phyloP scores from a whole-genome alignment of 2,329 filamentous ascomycete species.

The Epichloe hybrida region DNA sequence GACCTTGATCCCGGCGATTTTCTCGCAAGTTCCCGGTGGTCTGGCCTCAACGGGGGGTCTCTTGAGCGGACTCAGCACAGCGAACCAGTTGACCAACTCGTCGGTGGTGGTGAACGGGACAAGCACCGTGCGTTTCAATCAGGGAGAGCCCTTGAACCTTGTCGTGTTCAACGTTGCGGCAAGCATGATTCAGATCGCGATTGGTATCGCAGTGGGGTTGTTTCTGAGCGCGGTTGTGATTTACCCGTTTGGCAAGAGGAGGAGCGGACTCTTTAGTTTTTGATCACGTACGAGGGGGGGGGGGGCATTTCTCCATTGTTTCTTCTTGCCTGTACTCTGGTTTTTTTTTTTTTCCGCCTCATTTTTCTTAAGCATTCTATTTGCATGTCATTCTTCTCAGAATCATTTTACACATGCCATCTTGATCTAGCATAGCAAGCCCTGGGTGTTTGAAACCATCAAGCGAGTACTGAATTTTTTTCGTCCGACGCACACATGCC shows the following conservation, averaged over 20 bases:
- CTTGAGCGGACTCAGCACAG: slow-evolving; percentile 29
- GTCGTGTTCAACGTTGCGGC: slow-evolving; percentile 32
- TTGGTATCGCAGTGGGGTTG: slow-evolving; percentile 36
- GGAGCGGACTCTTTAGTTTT: slow-evolving; percentile 36
- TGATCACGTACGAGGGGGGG: slow-evolving; percentile 8
- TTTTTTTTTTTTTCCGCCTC: background rate
- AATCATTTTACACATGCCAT: background rate
- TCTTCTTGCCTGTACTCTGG: background rate
- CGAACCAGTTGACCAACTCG: slow-evolving; percentile 30
- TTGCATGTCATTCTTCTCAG: background rate
- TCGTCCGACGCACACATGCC: no score
- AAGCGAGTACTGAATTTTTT: no score
- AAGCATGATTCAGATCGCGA: slow-evolving; percentile 39
- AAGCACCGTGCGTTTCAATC: slow-evolving; percentile 11
- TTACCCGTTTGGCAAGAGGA: slow-evolving; percentile 35
- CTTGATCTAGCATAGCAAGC: background rate
- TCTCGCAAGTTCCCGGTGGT: slow-evolving; percentile 35
- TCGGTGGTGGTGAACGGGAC: slow-evolving; percentile 22
- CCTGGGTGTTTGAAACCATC: background rate
- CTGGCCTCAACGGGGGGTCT: slow-evolving; percentile 33
- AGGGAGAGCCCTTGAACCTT: slow-evolving; percentile 16
- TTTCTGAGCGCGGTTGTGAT: slow-evolving; percentile 35
- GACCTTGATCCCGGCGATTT: slow-evolving; percentile 33
- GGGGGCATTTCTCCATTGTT: no score
- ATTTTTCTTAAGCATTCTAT: no score